Conservation (phyloP, 305 asterid species). For the Caryopteris hybrid region DNA sequence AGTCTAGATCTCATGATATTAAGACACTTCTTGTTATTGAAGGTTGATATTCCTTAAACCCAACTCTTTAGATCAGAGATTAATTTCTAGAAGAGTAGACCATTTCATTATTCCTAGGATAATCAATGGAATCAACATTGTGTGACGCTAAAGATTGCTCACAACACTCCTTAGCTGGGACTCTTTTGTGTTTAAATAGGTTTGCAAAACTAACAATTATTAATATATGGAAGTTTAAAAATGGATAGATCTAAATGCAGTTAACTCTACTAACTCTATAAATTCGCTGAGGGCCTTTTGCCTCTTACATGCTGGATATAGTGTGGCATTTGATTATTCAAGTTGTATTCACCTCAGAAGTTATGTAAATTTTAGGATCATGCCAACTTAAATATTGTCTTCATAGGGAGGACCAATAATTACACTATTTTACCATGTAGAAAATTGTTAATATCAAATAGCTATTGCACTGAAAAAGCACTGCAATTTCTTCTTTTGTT, state of each 20-base stretch:
- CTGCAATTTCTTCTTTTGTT: background rate
- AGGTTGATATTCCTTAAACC: background rate
- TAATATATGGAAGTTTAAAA: background rate
- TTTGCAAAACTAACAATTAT: background rate
- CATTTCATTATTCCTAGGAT: background rate
- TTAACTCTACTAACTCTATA: constrained; percentile 2
- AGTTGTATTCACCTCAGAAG: background rate
- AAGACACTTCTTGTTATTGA: background rate
- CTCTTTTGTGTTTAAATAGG: background rate
- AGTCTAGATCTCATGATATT: background rate
- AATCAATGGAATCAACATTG: background rate
- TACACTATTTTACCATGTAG: background rate
- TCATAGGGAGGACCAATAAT: background rate
- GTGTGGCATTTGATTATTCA: constrained; percentile 3
- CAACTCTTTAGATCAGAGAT: background rate
- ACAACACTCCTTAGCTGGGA: background rate
- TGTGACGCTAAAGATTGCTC: background rate
- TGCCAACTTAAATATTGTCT: background rate
- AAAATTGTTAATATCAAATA: background rate
- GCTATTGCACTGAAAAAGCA: constrained; percentile 1
- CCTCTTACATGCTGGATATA: constrained; percentile 3
- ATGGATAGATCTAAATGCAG: background rate
- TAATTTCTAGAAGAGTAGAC: background rate
- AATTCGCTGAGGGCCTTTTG: constrained; percentile 1
- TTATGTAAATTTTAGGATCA: background rate